phyloP scores from a whole-genome alignment of 1,284 basidiomycete genomes.

The Ganoderma resinaceum region DNA sequence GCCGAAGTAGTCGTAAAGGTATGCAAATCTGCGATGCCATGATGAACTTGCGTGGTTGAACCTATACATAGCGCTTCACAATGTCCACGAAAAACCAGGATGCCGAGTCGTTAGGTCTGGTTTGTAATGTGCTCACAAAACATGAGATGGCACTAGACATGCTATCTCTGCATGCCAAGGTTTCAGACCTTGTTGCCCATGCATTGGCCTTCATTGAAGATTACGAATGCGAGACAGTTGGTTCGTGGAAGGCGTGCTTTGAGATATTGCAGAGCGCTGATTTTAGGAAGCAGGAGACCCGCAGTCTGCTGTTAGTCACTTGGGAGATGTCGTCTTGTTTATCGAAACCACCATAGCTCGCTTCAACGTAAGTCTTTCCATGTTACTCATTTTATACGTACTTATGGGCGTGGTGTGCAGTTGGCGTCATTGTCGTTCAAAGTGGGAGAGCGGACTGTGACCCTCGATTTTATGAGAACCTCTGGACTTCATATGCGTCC shows the following conservation, averaged over 20 bases:
- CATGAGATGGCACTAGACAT: slow-evolving; percentile 69
- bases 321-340: slow-evolving; percentile 79
- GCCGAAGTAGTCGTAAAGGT: slow-evolving; percentile 67
- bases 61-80: slow-evolving; percentile 56
- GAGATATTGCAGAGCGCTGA: slow-evolving; percentile 6
- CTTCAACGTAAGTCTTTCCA: slow-evolving; percentile 56
- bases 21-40: slow-evolving; percentile 17
- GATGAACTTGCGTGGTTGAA: background rate
- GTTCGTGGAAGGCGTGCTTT: slow-evolving; percentile 47
- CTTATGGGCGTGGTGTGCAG: slow-evolving; percentile 2
- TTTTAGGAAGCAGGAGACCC: slow-evolving; percentile 67
- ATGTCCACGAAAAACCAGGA: slow-evolving; percentile 57
- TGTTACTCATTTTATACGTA: too few relatives aligned
- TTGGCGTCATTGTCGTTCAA: slow-evolving; percentile 29
- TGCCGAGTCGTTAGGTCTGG: slow-evolving; percentile 68
- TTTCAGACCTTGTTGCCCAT: slow-evolving; percentile 67
- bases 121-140: slow-evolving; percentile 68
- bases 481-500: slow-evolving; percentile 52
- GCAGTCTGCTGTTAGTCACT: slow-evolving; percentile 76
- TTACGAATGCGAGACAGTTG: slow-evolving; percentile 81
- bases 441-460: slow-evolving; percentile 52
- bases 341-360: slow-evolving; percentile 66
- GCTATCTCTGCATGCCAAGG: slow-evolving; percentile 68
- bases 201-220: slow-evolving; percentile 69
- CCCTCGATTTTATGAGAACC: slow-evolving; percentile 57